Evolutionary conservation across 805 yeast species (phyloP).

Genomic region (Saturnispora zaruensis): DNA sequence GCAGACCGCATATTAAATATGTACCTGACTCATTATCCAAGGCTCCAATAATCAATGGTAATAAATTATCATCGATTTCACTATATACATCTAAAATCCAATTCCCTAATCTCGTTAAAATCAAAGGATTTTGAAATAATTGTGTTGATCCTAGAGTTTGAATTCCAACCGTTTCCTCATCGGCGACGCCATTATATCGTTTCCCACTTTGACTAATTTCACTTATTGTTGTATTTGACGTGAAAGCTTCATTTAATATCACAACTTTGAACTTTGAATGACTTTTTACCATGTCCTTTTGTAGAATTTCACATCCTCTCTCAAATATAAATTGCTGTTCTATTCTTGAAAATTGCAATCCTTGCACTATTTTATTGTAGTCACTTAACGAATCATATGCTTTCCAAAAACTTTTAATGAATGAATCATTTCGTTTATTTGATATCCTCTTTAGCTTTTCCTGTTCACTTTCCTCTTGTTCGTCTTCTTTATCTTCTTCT

Average conservation of each 20-base stretch:
- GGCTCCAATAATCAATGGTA: conserved; percentile 83
- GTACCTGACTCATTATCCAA: conserved; percentile 66
- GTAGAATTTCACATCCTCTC: conserved; percentile 85
- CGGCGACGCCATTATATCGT: conserved; percentile 12
- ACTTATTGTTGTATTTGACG: conserved; percentile 17
- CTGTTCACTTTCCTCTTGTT: conserved; percentile 23
- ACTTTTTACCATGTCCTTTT: conserved; percentile 70
- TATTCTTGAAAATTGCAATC: conserved; percentile 74
- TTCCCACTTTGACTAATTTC: conserved; percentile 12
- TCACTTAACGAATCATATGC: conserved; percentile 47
- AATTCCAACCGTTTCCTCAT: conserved; percentile 26
- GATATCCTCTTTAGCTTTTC: conserved; percentile 24
- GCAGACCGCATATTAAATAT: conserved; percentile 80
- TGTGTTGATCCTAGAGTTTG: conserved; percentile 43
- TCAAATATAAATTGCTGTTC: conserved; percentile 78
- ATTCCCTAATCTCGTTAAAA: conserved; percentile 71
- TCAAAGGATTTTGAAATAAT: conserved; percentile 77
- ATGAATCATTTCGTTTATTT: conserved; percentile 26
- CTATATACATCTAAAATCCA: conserved; percentile 91
- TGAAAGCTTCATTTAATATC: conserved; percentile 66
- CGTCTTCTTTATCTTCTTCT: conserved; percentile 21
- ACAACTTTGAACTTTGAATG: conserved; percentile 76
- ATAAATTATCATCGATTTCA: conserved; percentile 56
- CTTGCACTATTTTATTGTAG: conserved; percentile 51
- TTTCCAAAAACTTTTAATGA: conserved; percentile 42